Conservation (phyloP, 1,284 basidiomycete species). For the Leccinum fallax region DNA sequence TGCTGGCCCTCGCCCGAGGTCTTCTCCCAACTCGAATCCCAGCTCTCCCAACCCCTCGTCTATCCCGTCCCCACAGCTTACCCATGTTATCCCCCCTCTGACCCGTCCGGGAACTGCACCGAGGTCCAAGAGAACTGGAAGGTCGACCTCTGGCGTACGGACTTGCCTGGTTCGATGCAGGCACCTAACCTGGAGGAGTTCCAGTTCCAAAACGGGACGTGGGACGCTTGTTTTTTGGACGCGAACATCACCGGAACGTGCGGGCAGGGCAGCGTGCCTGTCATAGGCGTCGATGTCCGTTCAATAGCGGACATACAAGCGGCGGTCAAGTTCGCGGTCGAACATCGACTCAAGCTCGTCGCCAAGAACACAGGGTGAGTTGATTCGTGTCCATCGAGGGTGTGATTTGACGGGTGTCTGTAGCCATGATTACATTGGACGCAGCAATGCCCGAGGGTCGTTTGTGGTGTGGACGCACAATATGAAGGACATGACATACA, state of each 20-base stretch:
- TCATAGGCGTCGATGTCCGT: slow-evolving; percentile 34
- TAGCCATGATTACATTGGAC: slow-evolving; percentile 42
- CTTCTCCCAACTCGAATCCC: slow-evolving; percentile 25
- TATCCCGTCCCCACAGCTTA: slow-evolving; percentile 28
- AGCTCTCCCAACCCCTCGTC: slow-evolving; percentile 35
- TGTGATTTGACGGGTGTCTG: no score
- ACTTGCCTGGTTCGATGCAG: slow-evolving; percentile 44
- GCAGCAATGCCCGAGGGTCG: slow-evolving; percentile 38
- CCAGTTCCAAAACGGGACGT: slow-evolving; percentile 41
- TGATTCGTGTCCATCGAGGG: no score
- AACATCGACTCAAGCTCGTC: slow-evolving; percentile 44
- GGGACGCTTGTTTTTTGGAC: slow-evolving; percentile 33
- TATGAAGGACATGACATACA: slow-evolving; percentile 40
- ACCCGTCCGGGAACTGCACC: slow-evolving; percentile 27
- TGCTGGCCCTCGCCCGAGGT: slow-evolving; percentile 46
- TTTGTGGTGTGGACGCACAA: slow-evolving; percentile 47
- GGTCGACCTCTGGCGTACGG: slow-evolving; percentile 40
- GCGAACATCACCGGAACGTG: slow-evolving; percentile 14
- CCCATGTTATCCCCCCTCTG: slow-evolving; percentile 19
- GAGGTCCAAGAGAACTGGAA: slow-evolving; percentile 31
- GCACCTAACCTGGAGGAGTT: slow-evolving; percentile 43
- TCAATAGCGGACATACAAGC: slow-evolving; percentile 42
- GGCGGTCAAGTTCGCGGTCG: slow-evolving; percentile 30
- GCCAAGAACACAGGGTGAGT: slow-evolving; percentile 50
- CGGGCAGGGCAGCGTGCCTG: slow-evolving; percentile 16